Evolutionary conservation across 2,329 filamentous ascomycete species (phyloP).

Genomic region (Fusarium sp.): DNA sequence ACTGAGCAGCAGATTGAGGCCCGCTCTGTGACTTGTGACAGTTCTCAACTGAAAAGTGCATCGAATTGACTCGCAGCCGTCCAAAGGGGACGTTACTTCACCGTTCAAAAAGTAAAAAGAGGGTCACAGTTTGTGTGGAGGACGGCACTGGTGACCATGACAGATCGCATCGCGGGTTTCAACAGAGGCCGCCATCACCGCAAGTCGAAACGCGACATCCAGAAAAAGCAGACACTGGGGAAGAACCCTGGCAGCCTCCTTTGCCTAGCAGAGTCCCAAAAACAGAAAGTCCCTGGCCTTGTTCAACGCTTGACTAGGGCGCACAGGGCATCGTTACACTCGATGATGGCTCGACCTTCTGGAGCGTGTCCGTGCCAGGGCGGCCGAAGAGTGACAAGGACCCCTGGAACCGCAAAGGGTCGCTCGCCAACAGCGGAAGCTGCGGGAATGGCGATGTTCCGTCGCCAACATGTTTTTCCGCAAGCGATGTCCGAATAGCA

Average conservation of each 20-base stretch:
- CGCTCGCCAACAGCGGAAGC: conserved; percentile 11
- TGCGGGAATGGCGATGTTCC: conserved; percentile 13
- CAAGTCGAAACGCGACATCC: conserved; percentile 46
- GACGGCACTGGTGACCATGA: conserved; percentile 3
- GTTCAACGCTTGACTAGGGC: conserved; percentile 25
- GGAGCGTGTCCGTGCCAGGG: conserved; percentile 18
- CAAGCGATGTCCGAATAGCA: background rate
- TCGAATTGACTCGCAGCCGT: background rate
- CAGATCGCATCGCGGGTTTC: conserved; percentile 32
- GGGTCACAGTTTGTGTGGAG: conserved; percentile 18
- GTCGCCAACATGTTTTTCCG: conserved; percentile 11
- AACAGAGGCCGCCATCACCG: conserved; percentile 35
- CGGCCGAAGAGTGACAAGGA: background rate
- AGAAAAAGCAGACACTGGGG: conserved; percentile 33
- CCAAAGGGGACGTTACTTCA: conserved; percentile 26
- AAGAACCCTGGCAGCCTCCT: conserved; percentile 12
- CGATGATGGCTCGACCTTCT: conserved; percentile 15
- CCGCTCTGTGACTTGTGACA: conserved; percentile 5
- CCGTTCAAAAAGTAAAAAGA: conserved; percentile 20
- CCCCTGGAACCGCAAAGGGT: conserved; percentile 12
- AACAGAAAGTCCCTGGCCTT: conserved; percentile 12
- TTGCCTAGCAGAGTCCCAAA: too few relatives aligned
- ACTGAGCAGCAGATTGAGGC: background rate
- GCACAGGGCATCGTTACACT: conserved; percentile 19
- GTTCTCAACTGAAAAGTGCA: background rate